Evolutionary conservation across 2,329 filamentous ascomycete genomes (phyloP), one percentile per base, ranked within the genome.

Genomic region (Colletotrichum magnum): DNA sequence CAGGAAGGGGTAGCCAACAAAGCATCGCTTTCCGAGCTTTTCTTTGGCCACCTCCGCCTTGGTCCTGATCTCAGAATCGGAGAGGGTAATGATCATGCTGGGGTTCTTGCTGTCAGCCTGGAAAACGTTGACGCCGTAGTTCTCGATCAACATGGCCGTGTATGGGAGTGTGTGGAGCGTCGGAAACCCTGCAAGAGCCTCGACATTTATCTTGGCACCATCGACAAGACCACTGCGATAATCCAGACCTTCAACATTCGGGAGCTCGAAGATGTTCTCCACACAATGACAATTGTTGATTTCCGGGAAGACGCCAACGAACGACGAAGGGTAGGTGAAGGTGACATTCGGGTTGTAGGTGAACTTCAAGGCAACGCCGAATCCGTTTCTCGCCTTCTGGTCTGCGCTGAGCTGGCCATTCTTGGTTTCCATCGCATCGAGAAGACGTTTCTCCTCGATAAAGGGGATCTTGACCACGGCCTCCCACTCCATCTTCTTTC

Each of bases 401-500:
- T 92, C 93, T 2, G 91, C 87, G 3, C 89, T 89, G n/a, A 99
- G 85, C 2, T 93, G 82, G 50, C 91, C 84, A 72, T 98, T 95
- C 78, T 92, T 94, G 6, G 94, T 91, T 16, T 87, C 91, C 93
- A 99, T 98, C 7, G 95, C 96, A 45, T 86, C 83, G 64, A 99
- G 85, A 2, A 99, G 85, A 28, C 96, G 90, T 75, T 92, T 90
- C 79, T 99, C 95, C 68, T 99, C 94, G 72, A 99, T 99, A 81
- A 99, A 99, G 0, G 96, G 96, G 76, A 99, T 99, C 81, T 98
- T 99, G 72, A 99, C 94, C 45, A 99, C 95, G 32, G 96, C 96
- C 79, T 99, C 96, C 96, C 96, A 99, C 72, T 99, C 97, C 93
- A 97, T 97, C 84, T 97, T 99, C 85, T 99, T 99, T 69, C 96